phyloP scores from a whole-genome alignment of 805 yeast genomes.

The Middelhovenomyces tepae region DNA sequence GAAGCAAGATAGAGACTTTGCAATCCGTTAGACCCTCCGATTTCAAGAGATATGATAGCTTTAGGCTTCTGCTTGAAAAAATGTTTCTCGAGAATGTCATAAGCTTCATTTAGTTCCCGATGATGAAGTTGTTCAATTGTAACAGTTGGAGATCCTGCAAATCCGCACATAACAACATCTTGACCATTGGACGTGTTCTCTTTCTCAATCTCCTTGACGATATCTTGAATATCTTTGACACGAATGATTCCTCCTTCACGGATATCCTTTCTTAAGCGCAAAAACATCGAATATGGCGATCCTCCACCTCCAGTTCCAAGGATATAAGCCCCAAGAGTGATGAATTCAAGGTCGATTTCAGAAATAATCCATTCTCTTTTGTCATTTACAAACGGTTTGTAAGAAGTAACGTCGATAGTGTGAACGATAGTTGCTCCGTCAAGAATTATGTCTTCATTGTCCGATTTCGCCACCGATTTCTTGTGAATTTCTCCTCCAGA shows the following conservation, averaged over 20 bases:
- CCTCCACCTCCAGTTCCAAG: constrained; percentile 49
- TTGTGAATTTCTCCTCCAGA: constrained; percentile 5
- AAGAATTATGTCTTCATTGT: constrained; percentile 7
- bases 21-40: constrained; percentile 27
- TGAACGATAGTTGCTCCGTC: constrained; percentile 8
- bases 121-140: constrained; percentile 34
- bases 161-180: constrained; percentile 31
- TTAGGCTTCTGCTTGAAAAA: constrained; percentile 6
- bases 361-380: constrained; percentile 33
- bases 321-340: constrained; percentile 39
- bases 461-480: constrained; percentile 3
- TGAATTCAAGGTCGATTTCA: constrained; percentile 34
- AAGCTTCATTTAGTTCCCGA: constrained; percentile 29
- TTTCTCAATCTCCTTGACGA: constrained; percentile 18
- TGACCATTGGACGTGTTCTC: too few relatives aligned
- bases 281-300: constrained; percentile 34
- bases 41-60: constrained; percentile 20
- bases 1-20: constrained; percentile 16
- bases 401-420: constrained; percentile 12
- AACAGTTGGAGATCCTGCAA: constrained; percentile 42
- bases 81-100: constrained; percentile 24
- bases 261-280: constrained; percentile 29
- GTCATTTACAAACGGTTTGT: constrained; percentile 26
- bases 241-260: constrained; percentile 28
- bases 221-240: constrained; percentile 31